phyloP scores from a whole-genome alignment of 371 early-diverging fungal species.

The Phascolomyces articulosus region DNA sequence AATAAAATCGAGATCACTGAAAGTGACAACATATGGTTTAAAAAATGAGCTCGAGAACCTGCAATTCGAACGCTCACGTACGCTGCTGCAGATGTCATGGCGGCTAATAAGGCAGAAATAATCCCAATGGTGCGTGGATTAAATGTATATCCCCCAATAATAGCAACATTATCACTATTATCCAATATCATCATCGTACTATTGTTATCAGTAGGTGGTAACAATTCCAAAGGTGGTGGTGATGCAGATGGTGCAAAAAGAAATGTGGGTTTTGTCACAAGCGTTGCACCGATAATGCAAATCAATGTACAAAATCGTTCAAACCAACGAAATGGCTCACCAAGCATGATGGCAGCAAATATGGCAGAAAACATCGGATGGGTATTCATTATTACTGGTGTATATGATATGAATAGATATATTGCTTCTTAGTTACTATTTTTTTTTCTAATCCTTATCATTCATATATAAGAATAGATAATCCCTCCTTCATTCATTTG shows the following conservation, averaged over 20 bases:
- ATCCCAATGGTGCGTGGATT: constrained; percentile 12
- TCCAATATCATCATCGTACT: too few relatives aligned
- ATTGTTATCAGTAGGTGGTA: background rate
- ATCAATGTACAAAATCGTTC: constrained; percentile 56
- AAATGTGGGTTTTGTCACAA: constrained; percentile 66
- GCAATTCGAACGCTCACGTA: constrained; percentile 74
- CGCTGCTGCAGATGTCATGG: constrained; percentile 63
- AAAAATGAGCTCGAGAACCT: constrained; percentile 61
- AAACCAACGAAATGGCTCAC: constrained; percentile 60
- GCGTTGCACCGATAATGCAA: constrained; percentile 65
- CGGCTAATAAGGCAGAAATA: constrained; percentile 51
- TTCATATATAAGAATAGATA: too few relatives aligned
- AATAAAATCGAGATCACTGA: constrained; percentile 61
- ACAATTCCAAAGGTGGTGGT: background rate
- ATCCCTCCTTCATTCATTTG: too few relatives aligned
- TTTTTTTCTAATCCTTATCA: background rate
- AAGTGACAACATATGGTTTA: constrained; percentile 78
- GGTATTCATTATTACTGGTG: constrained; percentile 67
- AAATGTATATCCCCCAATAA: background rate
- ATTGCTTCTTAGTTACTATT: background rate
- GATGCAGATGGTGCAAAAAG: constrained; percentile 36
- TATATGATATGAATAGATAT: background rate
- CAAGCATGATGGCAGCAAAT: constrained; percentile 58
- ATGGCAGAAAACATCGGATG: constrained; percentile 77
- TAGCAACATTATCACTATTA: too few relatives aligned